Evolutionary conservation across 176 grass and related monocot species (phyloP), one percentile per base, ranked within the genome.

Genomic region (Carex kokanica): DNA sequence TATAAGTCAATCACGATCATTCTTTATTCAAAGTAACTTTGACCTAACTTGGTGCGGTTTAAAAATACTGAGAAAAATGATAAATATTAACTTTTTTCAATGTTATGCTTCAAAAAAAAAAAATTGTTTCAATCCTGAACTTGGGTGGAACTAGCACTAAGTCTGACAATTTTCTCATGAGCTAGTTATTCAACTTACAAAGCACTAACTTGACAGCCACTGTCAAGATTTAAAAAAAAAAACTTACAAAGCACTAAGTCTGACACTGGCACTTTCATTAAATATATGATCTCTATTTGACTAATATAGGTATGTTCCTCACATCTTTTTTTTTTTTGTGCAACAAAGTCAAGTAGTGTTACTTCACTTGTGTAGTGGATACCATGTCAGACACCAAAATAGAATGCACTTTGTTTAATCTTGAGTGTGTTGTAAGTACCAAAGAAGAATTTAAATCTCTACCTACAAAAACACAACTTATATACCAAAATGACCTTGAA

Each of bases 241-340:
- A 36, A 36, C 4, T 36, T 38, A 38, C 36, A 38, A 38, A 38
- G 36, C 36, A 38, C 36, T 38, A 38, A 38, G 40, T 72, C 47
- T 72, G 68, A 72, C 68, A 23, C 8, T 72, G 45, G n/a, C n/a
- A 71, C 54, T n/a, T n/a, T n/a, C n/a, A n/a, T n/a, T n/a, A n/a
- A n/a, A n/a, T n/a, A n/a, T n/a, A n/a, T n/a, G n/a, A n/a, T n/a
- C n/a, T n/a, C n/a, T n/a, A n/a, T n/a, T 21, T 20, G 18, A 23
- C 64, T 27, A 66, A 36, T 56, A 14, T 66, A 66, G 25, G 64
- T 66, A 38, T 38, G 25, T 16, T 66, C 20, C 21, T 16, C 0
- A 6, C 64, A 66, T 34, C 12, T 11, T 0, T 56, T 56, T 56
- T 56, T 56, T 16, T 66, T 6, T 32, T 27, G 36, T 34, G 64